Base-by-base conservation (phyloP, 2,329 filamentous ascomycete species). In the Arthrobotrys conoides region DNA sequence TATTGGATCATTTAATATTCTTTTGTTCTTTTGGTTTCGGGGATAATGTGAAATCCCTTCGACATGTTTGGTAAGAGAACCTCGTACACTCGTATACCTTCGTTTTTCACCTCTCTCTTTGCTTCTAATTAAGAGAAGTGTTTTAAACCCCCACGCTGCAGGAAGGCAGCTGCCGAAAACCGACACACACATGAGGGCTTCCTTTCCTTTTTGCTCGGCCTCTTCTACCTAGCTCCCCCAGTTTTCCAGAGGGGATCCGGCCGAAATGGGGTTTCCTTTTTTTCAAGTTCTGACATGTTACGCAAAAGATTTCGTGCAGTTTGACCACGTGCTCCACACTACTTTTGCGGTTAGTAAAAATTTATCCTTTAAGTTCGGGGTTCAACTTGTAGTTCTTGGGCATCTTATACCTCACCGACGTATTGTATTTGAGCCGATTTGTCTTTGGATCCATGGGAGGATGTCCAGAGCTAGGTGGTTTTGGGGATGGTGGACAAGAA, bases 251-350 rank as follows among this genome's bases (percentile, higher is more conserved):
- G 36, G 36, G 55, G 55, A 18, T 16, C 55, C 36, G 33, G 55
- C 55, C 55, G 55, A 61, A 61, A 61, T 61, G 55, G 14, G 24
- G 24, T 55, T 55, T 33, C 51, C 14, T 44, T 44, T 61, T 61
- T 61, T 16, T n/a, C n/a, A n/a, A n/a, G n/a, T 27, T 72, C 59
- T 73, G 70, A 73, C 70, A 73, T 73, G 70, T 73, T 73, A 67
- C 70, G 70, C 70, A 73, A 73, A 73, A 73, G 48, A 67, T 72
- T 72, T 72, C 69, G 64, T 72, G 69, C 69, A 66, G 41, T 67
- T 67, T 67, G 70, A 73, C 70, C 70, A 73, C 70, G 70, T 73
- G 70, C 70, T 67, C 70, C 70, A 67, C 70, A 66, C 61, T 73
- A 55, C 48, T 44, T 64, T 67, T 73, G 51, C 20, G 51, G 61